Conservation (phyloP, 345 rosid genomes). For the Abelmoschus esculentus region DNA sequence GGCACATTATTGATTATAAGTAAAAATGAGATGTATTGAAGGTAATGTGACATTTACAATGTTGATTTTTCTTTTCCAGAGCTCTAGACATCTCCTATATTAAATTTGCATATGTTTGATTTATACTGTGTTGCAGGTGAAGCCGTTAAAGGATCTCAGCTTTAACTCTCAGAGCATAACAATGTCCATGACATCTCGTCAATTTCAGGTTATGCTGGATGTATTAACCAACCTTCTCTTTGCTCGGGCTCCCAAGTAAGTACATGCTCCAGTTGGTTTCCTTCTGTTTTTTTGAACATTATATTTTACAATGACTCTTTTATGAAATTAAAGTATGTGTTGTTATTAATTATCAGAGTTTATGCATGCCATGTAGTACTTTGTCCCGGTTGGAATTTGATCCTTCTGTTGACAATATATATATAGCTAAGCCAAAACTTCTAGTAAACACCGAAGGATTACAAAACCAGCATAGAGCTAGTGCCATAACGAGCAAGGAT, state of each 20-base stretch:
- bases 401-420: neutral
- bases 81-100: neutral
- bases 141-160: slow-evolving; percentile 94
- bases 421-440: too few relatives aligned
- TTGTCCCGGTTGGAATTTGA: neutral
- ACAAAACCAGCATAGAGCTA: too few relatives aligned
- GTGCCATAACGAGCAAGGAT: too few relatives aligned
- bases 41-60: too few relatives aligned
- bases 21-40: neutral
- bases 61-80: neutral
- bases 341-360: neutral
- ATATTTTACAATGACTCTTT: neutral
- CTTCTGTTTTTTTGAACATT: neutral
- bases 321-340: neutral
- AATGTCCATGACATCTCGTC: slow-evolving; percentile 96
- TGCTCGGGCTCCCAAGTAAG: slow-evolving; percentile 96
- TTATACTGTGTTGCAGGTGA: slow-evolving; percentile 50
- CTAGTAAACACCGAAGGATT: too few relatives aligned
- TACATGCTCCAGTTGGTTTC: slow-evolving; percentile 14
- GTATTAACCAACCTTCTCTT: slow-evolving; percentile 96
- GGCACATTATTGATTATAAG: slow-evolving; percentile 1
- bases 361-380: neutral
- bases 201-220: slow-evolving; percentile 95
- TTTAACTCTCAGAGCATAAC: slow-evolving; percentile 81
- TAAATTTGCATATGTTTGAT: slow-evolving; percentile 9